Evolutionary conservation across 164 flowering plant genomes (phyloP), one percentile per base, ranked within the genome.

Genomic region (Amborella trichopoda): DNA sequence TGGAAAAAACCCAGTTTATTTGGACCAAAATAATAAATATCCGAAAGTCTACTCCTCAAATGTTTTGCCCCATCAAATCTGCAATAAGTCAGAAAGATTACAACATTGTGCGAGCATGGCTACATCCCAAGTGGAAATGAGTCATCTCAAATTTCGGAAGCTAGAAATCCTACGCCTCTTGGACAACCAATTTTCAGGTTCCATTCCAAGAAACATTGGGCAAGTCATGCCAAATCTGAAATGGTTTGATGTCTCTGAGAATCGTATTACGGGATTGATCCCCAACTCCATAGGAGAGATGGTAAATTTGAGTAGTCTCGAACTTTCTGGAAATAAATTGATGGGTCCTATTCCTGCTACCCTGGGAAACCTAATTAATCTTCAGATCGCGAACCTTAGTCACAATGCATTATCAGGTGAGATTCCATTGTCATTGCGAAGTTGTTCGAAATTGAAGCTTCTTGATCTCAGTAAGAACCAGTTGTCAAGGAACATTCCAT

Each of bases 381-480:
- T 55, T 1, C 4, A n/a, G 11, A 44, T 44, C 22, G 32, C 67
- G 32, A 44, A 34, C 3, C 32, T 59, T 44, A 19, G 18, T 40
- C 53, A 62, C 9, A 62, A 65, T 37, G 28, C 6, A 0, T 21
- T 71, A 3, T 34, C 33, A 3, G 68, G 71, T 18, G 40, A 49
- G 12, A 2, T 71, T 0, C 77, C 73, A 4, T 22, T 10, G 1
- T 33, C 58, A 0, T 20, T 69, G 9, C 6, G 42, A 36, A 60
- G 58, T 19, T 57, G 61, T 6, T 25, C n/a, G n/a, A n/a, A n/a
- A n/a, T 44, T 76, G 38, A 1, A 0, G 10, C 13, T 21, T 12
- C 12, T 73, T 8, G 70, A 75, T 26, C 38, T 73, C 3, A 47
- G 66, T 1, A 62, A 37, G 5, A 73, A 76, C 46, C 16, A 14